phyloP scores from a whole-genome alignment of 805 yeast genomes.

The Monosporozyma aerobia region DNA sequence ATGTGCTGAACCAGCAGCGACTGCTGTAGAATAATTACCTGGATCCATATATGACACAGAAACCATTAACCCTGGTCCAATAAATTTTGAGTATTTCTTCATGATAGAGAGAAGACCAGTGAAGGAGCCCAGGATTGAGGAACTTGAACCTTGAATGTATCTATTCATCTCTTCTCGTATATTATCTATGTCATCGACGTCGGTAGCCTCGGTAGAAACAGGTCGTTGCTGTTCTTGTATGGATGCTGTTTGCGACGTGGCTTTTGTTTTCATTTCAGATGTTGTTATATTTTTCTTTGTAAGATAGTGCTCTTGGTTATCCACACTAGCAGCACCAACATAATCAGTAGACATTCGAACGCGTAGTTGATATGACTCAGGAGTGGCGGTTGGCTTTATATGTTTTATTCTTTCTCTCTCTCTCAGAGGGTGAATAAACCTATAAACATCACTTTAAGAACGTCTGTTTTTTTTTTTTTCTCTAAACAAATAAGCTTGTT shows the following conservation, averaged over 20 bases:
- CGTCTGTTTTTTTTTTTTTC: not conserved
- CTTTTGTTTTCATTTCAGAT: not conserved
- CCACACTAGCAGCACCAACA: not conserved
- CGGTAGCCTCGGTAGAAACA: not conserved
- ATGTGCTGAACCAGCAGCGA: slow-evolving; percentile 85
- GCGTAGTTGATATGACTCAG: not conserved
- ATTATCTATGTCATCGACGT: not conserved
- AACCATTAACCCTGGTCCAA: slow-evolving; percentile 97
- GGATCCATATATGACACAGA: slow-evolving; percentile 96
- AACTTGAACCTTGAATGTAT: not conserved
- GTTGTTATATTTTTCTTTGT: not conserved
- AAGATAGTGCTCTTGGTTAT: not conserved
- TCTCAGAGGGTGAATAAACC: not conserved
- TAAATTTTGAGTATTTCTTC: slow-evolving; percentile 48
- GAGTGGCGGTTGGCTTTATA: not conserved
- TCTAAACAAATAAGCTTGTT: not conserved
- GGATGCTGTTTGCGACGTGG: not conserved
- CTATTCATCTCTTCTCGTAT: not conserved
- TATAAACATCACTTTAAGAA: not conserved
- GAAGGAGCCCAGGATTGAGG: not conserved
- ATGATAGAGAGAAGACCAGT: slow-evolving; percentile 9
- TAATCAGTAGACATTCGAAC: not conserved
- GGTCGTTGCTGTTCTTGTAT: not conserved
- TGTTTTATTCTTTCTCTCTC: not conserved
- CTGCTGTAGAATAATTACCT: slow-evolving; percentile 92